Conservation (phyloP, 208 protist genomes). For the Trypanosoma mega region DNA sequence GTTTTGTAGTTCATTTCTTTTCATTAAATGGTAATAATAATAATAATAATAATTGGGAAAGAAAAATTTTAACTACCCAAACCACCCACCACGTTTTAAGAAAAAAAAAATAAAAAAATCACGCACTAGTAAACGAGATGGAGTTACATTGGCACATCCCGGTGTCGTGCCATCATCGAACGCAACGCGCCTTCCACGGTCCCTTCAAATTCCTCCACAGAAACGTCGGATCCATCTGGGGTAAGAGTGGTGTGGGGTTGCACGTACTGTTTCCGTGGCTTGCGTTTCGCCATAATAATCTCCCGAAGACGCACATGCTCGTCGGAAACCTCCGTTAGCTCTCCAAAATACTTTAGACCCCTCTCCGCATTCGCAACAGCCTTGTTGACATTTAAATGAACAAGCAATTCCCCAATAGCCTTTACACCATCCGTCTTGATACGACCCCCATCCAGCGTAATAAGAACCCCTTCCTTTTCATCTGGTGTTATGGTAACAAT, state of each 20-base stretch:
- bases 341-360: slow-evolving; percentile 54
- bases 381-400: slow-evolving; percentile 80
- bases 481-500: slow-evolving; percentile 59
- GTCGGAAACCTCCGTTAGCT: slow-evolving; percentile 60
- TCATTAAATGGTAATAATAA: not conserved
- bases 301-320: slow-evolving; percentile 69
- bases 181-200: slow-evolving; percentile 52
- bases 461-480: slow-evolving; percentile 49
- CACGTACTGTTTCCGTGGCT: slow-evolving; percentile 90
- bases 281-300: slow-evolving; percentile 65
- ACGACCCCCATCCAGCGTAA: slow-evolving; percentile 70
- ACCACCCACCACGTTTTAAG: no score
- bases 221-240: slow-evolving; percentile 38
- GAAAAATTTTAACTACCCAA: slow-evolving; percentile 1
- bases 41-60: not conserved
- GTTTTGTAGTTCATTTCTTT: slow-evolving; percentile 2
- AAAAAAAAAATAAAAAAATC: no score
- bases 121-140: no score
- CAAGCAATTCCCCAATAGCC: slow-evolving; percentile 72
- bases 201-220: slow-evolving; percentile 53
- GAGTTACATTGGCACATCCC: slow-evolving; percentile 49
- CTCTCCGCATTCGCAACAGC: slow-evolving; percentile 58
- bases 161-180: slow-evolving; percentile 55
- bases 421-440: slow-evolving; percentile 75
- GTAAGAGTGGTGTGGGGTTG: slow-evolving; percentile 66